Evolutionary conservation across 2,329 filamentous ascomycete species (phyloP).

Genomic region (Ophiostoma ulmi): DNA sequence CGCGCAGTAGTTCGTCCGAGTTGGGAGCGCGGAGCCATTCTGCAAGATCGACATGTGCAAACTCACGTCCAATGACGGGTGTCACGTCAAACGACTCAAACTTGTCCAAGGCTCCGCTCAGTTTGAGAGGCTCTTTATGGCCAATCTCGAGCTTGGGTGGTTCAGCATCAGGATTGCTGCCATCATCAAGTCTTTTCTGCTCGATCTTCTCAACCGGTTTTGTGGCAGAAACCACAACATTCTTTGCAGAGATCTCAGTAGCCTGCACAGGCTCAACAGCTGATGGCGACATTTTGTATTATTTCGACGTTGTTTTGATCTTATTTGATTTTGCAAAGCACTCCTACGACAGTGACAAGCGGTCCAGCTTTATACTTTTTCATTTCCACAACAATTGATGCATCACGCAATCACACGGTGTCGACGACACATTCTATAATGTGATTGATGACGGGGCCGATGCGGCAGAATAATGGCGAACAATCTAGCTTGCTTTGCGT

Average conservation of each 20-base stretch:
- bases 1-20: slow-evolving; percentile 51
- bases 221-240: background rate
- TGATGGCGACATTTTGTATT: background rate
- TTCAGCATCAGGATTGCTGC: background rate
- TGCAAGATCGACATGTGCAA: background rate
- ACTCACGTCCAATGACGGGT: background rate
- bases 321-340: background rate
- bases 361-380: background rate
- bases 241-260: background rate
- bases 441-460: background rate
- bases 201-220: background rate
- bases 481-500: background rate
- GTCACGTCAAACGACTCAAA: slow-evolving; percentile 3
- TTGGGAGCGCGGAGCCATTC: slow-evolving; percentile 35
- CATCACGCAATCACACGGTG: background rate
- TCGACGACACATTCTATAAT: background rate
- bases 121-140: background rate
- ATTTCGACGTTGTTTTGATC: background rate
- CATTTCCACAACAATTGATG: background rate
- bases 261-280: background rate
- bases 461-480: background rate
- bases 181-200: background rate
- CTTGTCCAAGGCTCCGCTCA: background rate
- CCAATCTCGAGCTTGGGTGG: background rate
- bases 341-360: background rate